phyloP scores from a whole-genome alignment of 257 asterid species.

The Verbascum thapsus region DNA sequence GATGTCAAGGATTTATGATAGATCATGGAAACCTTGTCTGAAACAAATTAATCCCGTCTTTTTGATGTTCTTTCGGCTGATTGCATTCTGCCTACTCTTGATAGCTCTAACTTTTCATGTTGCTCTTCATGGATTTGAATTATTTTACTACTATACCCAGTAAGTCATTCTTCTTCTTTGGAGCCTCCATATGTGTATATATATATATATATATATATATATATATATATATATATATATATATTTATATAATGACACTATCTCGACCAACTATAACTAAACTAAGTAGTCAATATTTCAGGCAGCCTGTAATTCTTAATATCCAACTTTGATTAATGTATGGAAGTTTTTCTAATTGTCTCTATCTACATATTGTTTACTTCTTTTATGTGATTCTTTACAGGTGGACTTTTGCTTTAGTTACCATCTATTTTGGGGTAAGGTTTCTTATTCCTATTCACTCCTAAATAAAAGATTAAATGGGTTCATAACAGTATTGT shows the following conservation, averaged over 20 bases:
- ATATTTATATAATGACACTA: too few species aligned
- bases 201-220: too few species aligned
- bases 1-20: constrained; percentile 35
- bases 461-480: constrained; percentile 18
- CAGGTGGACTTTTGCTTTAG: constrained; percentile 94
- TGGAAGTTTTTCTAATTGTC: constrained; percentile 21
- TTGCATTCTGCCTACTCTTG: constrained; percentile 65
- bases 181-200: background rate
- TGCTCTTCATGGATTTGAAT: constrained; percentile 59
- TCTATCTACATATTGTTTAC: constrained; percentile 10
- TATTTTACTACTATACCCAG: constrained; percentile 88
- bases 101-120: constrained; percentile 58
- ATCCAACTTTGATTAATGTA: background rate
- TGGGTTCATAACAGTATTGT: constrained; percentile 4
- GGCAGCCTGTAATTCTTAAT: constrained; percentile 18
- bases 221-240: background rate
- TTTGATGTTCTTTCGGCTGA: constrained; percentile 59
- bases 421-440: constrained; percentile 90
- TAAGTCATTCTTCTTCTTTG: constrained; percentile 46
- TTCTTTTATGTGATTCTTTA: constrained; percentile 25
- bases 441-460: constrained; percentile 33
- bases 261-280: constrained; percentile 2
- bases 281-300: background rate
- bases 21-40: constrained; percentile 84
- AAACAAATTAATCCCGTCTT: constrained; percentile 53